Base-by-base conservation (phyloP, 2,329 filamentous ascomycete species). In the Penicillium sclerotiorum region DNA sequence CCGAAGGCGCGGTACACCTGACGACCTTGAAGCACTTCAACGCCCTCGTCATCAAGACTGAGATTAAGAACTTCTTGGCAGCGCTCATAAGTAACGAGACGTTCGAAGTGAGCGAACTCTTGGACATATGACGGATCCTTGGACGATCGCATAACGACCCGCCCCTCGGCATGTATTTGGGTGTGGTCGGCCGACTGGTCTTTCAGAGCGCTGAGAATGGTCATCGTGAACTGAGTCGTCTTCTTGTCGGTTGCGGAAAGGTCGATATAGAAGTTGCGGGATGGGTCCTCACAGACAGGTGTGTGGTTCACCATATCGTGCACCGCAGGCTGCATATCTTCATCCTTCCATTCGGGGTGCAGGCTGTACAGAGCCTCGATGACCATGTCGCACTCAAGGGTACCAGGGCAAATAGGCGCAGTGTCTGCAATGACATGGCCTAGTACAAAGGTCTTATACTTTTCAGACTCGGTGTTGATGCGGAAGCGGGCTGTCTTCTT, bases 351-450 rank as follows among this genome's bases (percentile, higher is more conserved):
- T 2, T 70, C 59, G 1, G 66, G 54, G 11, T 56, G 49, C 1
- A 77, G 46, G 44, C 62, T 73, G 2, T 52, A 42, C 0, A 75
- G 37, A 1, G 67, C 63, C 27, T 70, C 63, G 13, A 70, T 57
- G 4, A 56, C 63, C 9, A 72, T 59, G 12, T 68, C 70, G 1
- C 78, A 22, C 41, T 76, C 48, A 0, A 78, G 45, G 0, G 70
- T 76, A 0, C 62, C 68, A 0, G 77, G 76, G 25, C 64, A 69
- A 9, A 72, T 69, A 7, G 73, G 63, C 0, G 71, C 73, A 1
- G 72, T 70, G 25, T 68, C 49, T 0, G 67, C 70, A 36, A 77
- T 72, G 2, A 73, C 35, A 49, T 80, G 76, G 7, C 68, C 69
- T 0, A 58, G 47, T 0, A 79, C 40, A 3, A 72, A 48, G 0